These are phyloP conservation scores for Spiromastix sp. DNA, from an alignment of 2,329 filamentous ascomycete genomes.

Conservation along the genomic window DNA sequence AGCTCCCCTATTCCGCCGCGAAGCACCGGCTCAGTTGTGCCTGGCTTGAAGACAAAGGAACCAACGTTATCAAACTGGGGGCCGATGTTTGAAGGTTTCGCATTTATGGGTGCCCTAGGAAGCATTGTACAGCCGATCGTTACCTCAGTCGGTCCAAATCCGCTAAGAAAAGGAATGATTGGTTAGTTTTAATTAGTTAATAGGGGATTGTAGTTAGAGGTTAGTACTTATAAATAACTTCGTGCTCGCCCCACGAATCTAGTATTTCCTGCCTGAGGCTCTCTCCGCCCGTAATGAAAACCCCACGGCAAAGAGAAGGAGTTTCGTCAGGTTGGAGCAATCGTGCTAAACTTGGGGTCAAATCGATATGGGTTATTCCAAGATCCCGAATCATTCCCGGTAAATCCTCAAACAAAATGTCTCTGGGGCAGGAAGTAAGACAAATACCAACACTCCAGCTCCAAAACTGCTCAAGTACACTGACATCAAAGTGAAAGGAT, in stretches of 20 bases:
- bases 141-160: conserved; percentile 83
- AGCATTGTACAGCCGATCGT: conserved; percentile 91
- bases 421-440: conserved; percentile 69
- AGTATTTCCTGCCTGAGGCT: conserved; percentile 81
- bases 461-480: conserved; percentile 89
- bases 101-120: conserved; percentile 64
- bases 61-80: conserved; percentile 80
- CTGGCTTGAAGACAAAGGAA: conserved; percentile 63
- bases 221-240: conserved; percentile 89
- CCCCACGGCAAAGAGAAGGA: conserved; percentile 65
- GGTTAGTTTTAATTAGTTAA: no score
- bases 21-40: conserved; percentile 60
- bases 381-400: conserved; percentile 60
- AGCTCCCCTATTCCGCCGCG: conserved; percentile 76
- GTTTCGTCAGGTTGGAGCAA: conserved; percentile 70
- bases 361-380: conserved; percentile 77
- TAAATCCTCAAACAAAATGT: conserved; percentile 77
- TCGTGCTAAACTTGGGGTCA: conserved; percentile 78
- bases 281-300: conserved; percentile 91
- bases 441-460: conserved; percentile 86
- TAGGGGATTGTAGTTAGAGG: no score
- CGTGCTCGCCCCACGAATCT: conserved; percentile 68
- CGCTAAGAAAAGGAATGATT: no score
- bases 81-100: conserved; percentile 80
- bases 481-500: conserved; percentile 90